Conservation (phyloP, 164 flowering plant genomes). For the Aristolochia californica region DNA sequence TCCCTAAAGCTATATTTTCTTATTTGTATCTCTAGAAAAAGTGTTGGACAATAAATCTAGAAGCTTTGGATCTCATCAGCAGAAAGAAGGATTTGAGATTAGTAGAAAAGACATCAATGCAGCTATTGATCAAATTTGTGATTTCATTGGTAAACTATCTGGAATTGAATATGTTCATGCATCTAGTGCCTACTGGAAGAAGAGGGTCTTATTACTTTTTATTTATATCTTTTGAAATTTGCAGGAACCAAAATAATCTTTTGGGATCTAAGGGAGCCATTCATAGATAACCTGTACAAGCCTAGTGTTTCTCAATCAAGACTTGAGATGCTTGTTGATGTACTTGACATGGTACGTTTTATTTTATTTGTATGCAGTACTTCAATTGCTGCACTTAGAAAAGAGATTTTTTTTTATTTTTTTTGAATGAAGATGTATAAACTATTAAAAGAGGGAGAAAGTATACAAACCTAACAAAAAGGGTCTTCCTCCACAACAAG, state of each 20-base stretch:
- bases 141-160: constrained; percentile 59
- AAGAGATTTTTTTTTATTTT: too few species aligned
- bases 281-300: constrained; percentile 72
- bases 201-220: not conserved
- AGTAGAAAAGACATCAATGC: constrained; percentile 88
- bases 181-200: not conserved
- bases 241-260: constrained; percentile 87
- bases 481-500: too few species aligned
- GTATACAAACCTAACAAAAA: too few species aligned
- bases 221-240: constrained; percentile 8
- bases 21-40: constrained; percentile 11
- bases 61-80: constrained; percentile 22
- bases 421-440: too few species aligned
- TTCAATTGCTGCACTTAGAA: not conserved
- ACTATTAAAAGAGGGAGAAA: too few species aligned
- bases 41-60: constrained; percentile 36
- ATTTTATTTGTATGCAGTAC: not conserved
- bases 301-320: constrained; percentile 75
- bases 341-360: constrained; percentile 71
- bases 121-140: constrained; percentile 82
- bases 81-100: constrained; percentile 72
- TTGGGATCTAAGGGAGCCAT: constrained; percentile 87
- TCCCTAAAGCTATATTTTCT: not conserved
- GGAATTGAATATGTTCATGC: not conserved
- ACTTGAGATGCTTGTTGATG: constrained; percentile 72